Percentiles rank a stretch among this genome's conserved stretches.
phyloP scores from a whole-genome alignment of 345 rosid genomes.

The Trapa incisa region DNA sequence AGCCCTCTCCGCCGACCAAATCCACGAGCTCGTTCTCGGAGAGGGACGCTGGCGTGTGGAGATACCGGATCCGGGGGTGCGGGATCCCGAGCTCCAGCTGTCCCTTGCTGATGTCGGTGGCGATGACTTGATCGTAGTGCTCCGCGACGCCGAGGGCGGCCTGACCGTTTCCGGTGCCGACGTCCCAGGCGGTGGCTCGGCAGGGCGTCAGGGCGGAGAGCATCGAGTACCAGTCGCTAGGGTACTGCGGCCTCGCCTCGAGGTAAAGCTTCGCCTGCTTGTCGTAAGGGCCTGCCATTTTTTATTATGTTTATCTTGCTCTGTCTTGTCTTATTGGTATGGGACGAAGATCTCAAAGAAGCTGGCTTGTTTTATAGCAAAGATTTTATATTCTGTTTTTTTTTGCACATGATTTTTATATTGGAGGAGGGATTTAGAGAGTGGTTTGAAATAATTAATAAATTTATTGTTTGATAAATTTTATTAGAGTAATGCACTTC shows the following conservation, averaged over 20 bases:
- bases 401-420: too few species aligned
- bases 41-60: conserved; percentile 38
- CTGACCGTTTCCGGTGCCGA: conserved; percentile 63
- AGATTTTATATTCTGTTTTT: too few species aligned
- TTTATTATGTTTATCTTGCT: too few species aligned
- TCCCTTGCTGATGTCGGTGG: conserved; percentile 45
- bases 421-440: too few species aligned
- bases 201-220: conserved; percentile 33
- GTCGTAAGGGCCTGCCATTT: conserved; percentile 24
- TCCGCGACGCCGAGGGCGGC: conserved; percentile 58
- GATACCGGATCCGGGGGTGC: conserved; percentile 34
- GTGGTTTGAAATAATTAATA: too few species aligned
- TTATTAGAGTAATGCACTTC: too few species aligned
- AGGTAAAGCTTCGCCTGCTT: conserved; percentile 39
- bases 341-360: too few species aligned
- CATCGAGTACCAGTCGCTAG: conserved; percentile 44
- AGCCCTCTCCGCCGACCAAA: conserved; percentile 37
- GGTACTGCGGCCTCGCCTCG: conserved; percentile 47
- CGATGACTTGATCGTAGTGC: conserved; percentile 45
- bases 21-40: conserved; percentile 35
- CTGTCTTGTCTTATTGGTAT: too few species aligned
- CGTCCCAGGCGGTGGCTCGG: conserved; percentile 57
- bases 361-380: too few species aligned
- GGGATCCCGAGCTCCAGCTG: conserved; percentile 33
- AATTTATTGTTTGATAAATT: too few species aligned